Evolutionary conservation across 1,139 yeast genomes (phyloP).

Genomic region (Taphrina deformans): DNA sequence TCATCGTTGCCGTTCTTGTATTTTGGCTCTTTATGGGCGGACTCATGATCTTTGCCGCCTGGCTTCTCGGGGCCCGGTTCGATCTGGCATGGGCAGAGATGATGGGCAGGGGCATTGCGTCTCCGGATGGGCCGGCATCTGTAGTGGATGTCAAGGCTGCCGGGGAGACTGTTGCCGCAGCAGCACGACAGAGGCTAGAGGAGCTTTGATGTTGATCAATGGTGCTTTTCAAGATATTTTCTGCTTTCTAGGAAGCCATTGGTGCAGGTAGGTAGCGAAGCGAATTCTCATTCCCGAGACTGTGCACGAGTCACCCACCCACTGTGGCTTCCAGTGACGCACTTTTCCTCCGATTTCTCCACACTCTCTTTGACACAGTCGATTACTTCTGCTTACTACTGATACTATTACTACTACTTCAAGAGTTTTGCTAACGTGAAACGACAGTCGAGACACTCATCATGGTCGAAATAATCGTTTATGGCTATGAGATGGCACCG

Average conservation of each 20-base stretch:
- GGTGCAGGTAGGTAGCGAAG: neutral
- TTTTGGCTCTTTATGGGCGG: slow-evolving; percentile 40
- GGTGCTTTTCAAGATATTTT: neutral
- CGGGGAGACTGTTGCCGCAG: neutral
- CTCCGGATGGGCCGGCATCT: neutral
- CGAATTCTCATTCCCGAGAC: too few relatives aligned
- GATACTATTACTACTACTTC: too few relatives aligned
- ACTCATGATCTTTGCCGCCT: slow-evolving; percentile 40
- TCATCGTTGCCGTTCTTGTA: slow-evolving; percentile 40
- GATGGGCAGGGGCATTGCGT: slow-evolving; percentile 4
- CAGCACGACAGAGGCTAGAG: neutral
- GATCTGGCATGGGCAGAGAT: slow-evolving; percentile 28
- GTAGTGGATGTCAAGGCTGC: slow-evolving; percentile 8
- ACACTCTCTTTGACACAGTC: neutral
- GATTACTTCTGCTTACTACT: too few relatives aligned
- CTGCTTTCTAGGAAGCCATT: neutral
- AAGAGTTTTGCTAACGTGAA: too few relatives aligned
- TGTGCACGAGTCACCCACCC: neutral
- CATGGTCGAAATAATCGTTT: slow-evolving; percentile 17
- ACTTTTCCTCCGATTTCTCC: neutral
- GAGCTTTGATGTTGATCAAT: neutral
- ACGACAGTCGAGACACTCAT: neutral
- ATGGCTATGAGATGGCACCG: slow-evolving; percentile 30
- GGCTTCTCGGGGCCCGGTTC: slow-evolving; percentile 42
- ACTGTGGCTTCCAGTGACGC: neutral